Evolutionary conservation across 495 filamentous ascomycete species (phyloP).

Genomic region (Halenospora varia): DNA sequence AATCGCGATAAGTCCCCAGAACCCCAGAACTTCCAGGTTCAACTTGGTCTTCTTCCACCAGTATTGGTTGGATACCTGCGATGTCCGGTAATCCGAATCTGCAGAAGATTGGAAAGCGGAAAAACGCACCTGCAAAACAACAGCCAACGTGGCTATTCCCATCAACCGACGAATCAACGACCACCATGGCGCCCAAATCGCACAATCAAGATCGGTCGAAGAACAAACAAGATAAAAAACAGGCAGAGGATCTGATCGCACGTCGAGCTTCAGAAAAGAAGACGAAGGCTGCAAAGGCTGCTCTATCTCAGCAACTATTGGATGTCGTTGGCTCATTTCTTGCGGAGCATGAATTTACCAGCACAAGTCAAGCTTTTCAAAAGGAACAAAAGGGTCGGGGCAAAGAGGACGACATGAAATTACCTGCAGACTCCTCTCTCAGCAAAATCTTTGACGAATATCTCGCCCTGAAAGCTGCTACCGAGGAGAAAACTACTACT

Average conservation of each 20-base stretch:
- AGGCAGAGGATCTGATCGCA: conserved; percentile 21
- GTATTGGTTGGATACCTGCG: not conserved
- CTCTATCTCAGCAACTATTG: conserved; percentile 55
- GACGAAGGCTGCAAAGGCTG: conserved; percentile 10
- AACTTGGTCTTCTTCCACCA: not conserved
- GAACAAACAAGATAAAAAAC: conserved; percentile 19
- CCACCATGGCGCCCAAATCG: conserved; percentile 8
- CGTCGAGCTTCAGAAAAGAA: conserved; percentile 16
- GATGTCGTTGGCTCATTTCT: conserved; percentile 66
- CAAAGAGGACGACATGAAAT: conserved; percentile 26
- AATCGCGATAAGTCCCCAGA: not conserved
- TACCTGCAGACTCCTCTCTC: conserved; percentile 34
- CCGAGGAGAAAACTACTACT: not conserved
- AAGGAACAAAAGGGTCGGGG: conserved; percentile 50
- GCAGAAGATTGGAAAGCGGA: conserved; percentile 24
- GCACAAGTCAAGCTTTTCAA: conserved; percentile 53
- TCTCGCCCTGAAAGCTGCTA: conserved; percentile 25
- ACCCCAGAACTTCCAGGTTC: not conserved
- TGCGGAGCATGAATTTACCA: conserved; percentile 56
- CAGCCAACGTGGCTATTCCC: conserved; percentile 27
- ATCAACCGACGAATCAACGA: not conserved
- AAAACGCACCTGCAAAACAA: conserved; percentile 12
- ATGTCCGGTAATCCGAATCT: conserved; percentile 26
- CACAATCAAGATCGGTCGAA: conserved; percentile 5
- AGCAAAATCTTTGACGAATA: conserved; percentile 47